phyloP scores from a whole-genome alignment of 1,284 basidiomycete species.

The Fereydounia khargensis region DNA sequence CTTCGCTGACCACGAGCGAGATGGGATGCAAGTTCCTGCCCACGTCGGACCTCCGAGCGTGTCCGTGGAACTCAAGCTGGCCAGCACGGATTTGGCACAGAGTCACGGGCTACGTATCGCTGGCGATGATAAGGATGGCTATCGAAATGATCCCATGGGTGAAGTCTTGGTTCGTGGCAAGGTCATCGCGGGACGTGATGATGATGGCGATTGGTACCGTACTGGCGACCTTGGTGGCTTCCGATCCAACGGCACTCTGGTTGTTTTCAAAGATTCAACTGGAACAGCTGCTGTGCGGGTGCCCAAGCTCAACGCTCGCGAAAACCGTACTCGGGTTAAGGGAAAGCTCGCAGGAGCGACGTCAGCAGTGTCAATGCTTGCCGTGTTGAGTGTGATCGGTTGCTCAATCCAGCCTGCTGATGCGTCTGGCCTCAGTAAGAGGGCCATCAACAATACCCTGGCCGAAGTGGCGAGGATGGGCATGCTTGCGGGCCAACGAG shows the following conservation, averaged over 20 bases:
- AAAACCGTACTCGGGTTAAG: slow-evolving; percentile 14
- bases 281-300: slow-evolving; percentile 14
- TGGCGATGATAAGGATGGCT: slow-evolving; percentile 13
- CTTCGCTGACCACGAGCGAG: slow-evolving; percentile 38
- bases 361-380: slow-evolving; percentile 1
- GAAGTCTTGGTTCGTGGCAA: slow-evolving; percentile 42
- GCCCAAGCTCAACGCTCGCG: slow-evolving; percentile 19
- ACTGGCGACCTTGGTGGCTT: slow-evolving; percentile 45
- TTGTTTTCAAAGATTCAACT: slow-evolving; percentile 32
- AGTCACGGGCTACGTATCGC: slow-evolving; percentile 16
- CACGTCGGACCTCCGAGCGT: slow-evolving; percentile 53
- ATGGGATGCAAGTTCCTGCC: slow-evolving; percentile 28
- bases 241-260: slow-evolving; percentile 53
- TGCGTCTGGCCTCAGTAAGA: background rate
- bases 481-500: slow-evolving; percentile 41
- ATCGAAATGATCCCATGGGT: slow-evolving; percentile 37
- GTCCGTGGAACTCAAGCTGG: slow-evolving; percentile 47
- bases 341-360: too few relatives aligned
- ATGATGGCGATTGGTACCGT: slow-evolving; percentile 21
- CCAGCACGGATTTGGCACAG: slow-evolving; percentile 21
- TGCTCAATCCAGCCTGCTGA: background rate
- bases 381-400: background rate
- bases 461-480: slow-evolving; percentile 32
- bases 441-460: slow-evolving; percentile 37
- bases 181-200: slow-evolving; percentile 12